A percentile compares a stretch with the other conserved stretches of the same genome.
Conservation (phyloP, 2,329 filamentous ascomycete genomes). For the Xylaria sp. region DNA sequence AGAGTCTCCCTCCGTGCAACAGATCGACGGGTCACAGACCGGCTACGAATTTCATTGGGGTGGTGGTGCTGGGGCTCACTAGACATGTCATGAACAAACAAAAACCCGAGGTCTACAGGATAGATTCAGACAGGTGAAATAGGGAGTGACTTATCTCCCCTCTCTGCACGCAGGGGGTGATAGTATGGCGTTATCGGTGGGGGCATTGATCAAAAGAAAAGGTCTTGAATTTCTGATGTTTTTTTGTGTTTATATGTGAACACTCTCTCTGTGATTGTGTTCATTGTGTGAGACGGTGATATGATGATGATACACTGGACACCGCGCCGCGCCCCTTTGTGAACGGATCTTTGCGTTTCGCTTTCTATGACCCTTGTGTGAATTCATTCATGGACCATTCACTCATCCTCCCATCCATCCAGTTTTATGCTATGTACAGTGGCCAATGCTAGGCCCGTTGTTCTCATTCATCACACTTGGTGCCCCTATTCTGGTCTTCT, state of each 20-base stretch:
- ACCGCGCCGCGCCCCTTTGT: slow-evolving; percentile 2
- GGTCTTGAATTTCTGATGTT: slow-evolving; percentile 23
- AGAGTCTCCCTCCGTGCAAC: slow-evolving; percentile 52
- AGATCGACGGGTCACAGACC: not conserved
- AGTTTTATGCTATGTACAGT: slow-evolving; percentile 19
- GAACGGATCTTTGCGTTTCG: slow-evolving; percentile 7
- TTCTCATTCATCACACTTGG: not conserved
- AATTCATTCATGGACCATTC: not conserved
- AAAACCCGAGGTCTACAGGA: slow-evolving; percentile 23
- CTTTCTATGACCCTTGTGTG: slow-evolving; percentile 1
- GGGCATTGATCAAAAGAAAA: slow-evolving; percentile 22
- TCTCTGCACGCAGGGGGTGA: slow-evolving; percentile 5
- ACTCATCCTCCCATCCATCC: not conserved
- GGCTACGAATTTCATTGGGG: slow-evolving; percentile 24
- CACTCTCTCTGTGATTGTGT: slow-evolving; percentile 14
- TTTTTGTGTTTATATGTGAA: slow-evolving; percentile 1
- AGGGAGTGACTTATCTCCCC: slow-evolving; percentile 9
- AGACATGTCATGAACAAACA: not conserved
- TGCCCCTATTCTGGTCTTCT: not conserved
- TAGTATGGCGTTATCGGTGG: slow-evolving; percentile 1
- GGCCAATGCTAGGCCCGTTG: not conserved
- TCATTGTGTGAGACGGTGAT: slow-evolving; percentile 10
- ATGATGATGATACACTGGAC: slow-evolving; percentile 25
- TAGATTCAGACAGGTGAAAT: slow-evolving; percentile 20
- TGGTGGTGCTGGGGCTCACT: slow-evolving; percentile 6